Conservation (phyloP, 306 rosid species). For the Rosa lucieae region DNA sequence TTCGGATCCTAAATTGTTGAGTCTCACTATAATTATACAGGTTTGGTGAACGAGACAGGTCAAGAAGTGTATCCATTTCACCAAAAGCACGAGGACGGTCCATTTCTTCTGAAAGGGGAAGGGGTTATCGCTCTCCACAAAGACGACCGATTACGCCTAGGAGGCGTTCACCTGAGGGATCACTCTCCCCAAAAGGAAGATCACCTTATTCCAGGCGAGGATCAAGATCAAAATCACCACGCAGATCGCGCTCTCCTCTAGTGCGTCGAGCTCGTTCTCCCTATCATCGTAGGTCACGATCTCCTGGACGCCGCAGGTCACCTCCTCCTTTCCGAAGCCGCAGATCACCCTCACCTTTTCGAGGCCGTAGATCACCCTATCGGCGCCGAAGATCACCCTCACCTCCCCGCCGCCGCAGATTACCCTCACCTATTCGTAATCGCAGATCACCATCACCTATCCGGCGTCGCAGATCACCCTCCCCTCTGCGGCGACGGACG, state of each 20-base stretch:
- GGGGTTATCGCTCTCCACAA: constrained; percentile 45
- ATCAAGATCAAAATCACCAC: constrained; percentile 25
- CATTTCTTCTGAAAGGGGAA: constrained; percentile 57
- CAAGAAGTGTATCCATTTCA: constrained; percentile 67
- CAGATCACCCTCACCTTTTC: constrained; percentile 29
- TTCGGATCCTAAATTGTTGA: constrained; percentile 6
- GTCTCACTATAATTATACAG: constrained; percentile 15
- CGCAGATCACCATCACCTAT: constrained; percentile 25
- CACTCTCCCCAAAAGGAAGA: constrained; percentile 41
- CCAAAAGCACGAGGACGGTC: constrained; percentile 51
- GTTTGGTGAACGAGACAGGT: constrained; percentile 43
- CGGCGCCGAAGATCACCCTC: constrained; percentile 25
- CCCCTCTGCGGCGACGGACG: constrained; percentile 36
- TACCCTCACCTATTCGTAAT: constrained; percentile 3
- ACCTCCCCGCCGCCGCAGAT: constrained; percentile 25
- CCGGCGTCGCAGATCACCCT: constrained; percentile 30
- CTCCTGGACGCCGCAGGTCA: constrained; percentile 25
- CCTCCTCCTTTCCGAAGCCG: constrained; percentile 21
- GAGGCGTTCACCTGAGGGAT: constrained; percentile 50
- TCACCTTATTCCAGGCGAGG: constrained; percentile 28
- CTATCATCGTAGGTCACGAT: constrained; percentile 26
- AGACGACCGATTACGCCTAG: constrained; percentile 48
- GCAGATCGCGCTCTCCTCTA: constrained; percentile 33
- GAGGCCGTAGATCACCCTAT: constrained; percentile 20
- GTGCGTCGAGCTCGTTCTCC: constrained; percentile 26